These are phyloP conservation scores for Boletus barrowsii DNA, from an alignment of 768 basidiomycete genomes.

Conservation along the genomic window DNA sequence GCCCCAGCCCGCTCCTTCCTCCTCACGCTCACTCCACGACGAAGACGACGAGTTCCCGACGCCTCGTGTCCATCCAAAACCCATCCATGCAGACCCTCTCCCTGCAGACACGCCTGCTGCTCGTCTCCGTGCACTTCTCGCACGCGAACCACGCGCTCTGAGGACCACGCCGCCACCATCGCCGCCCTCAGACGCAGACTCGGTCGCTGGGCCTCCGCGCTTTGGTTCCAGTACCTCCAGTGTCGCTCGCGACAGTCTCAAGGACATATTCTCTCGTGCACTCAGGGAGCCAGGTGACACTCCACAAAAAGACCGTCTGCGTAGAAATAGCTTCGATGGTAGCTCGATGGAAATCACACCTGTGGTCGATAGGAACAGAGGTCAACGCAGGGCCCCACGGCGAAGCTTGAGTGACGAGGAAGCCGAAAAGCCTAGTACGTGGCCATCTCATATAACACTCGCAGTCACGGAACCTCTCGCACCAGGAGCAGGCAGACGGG, in stretches of 20 bases:
- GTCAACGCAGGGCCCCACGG: conserved; percentile 48
- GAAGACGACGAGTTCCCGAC: conserved; percentile 32
- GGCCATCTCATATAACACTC: conserved; percentile 5
- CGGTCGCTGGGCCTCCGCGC: conserved; percentile 8
- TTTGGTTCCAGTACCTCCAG: conserved; percentile 38
- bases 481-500: conserved; percentile 25
- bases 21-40: neutral
- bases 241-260: conserved; percentile 55
- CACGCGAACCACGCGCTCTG: conserved; percentile 44
- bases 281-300: conserved; percentile 63
- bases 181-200: conserved; percentile 28
- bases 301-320: conserved; percentile 49
- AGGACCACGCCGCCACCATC: conserved; percentile 25
- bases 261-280: conserved; percentile 63
- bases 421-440: conserved; percentile 53
- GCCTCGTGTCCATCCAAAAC: conserved; percentile 23
- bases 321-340: conserved; percentile 57
- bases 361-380: conserved; percentile 38
- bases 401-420: conserved; percentile 71
- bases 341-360: conserved; percentile 62
- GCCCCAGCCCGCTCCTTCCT: neutral
- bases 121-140: conserved; percentile 60
- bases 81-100: conserved; percentile 14
- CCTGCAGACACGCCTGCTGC: conserved; percentile 50
- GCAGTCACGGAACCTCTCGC: conserved; percentile 1